A percentile compares a stretch with the other conserved stretches of the same genome.
These are phyloP conservation scores for Rutstroemia sp. DNA, from an alignment of 2,329 filamentous ascomycete species.

Conservation along the genomic window DNA sequence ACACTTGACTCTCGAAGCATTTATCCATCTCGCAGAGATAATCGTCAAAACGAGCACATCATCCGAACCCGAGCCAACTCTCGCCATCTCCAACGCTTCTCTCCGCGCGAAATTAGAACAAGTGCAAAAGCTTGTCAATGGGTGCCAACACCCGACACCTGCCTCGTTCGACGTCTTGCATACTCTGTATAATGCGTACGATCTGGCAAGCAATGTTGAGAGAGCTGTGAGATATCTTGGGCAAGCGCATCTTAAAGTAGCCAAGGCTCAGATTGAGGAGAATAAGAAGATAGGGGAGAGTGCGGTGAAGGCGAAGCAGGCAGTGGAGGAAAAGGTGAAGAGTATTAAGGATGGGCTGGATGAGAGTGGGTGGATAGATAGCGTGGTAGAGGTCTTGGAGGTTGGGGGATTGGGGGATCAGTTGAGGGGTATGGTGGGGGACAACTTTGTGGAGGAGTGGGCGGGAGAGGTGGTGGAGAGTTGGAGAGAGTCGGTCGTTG, in stretches of 20 bases:
- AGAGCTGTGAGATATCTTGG: conserved; percentile 17
- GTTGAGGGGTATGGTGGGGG: conserved; percentile 20
- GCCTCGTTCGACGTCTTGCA: conserved; percentile 16
- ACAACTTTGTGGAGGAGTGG: conserved; percentile 29
- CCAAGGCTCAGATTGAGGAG: conserved; percentile 14
- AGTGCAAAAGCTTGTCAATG: conserved; percentile 3
- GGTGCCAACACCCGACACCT: background rate
- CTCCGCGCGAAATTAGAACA: conserved; percentile 14
- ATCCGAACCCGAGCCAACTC: conserved; percentile 8
- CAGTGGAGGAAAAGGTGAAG: conserved; percentile 16
- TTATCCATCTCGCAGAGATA: conserved; percentile 19
- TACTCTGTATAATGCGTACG: conserved; percentile 25
- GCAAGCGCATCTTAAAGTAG: conserved; percentile 12
- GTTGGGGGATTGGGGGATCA: conserved; percentile 10
- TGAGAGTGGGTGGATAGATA: conserved; percentile 31
- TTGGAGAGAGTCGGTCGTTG: conserved; percentile 28
- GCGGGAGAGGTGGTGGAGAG: conserved; percentile 28
- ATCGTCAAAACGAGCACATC: conserved; percentile 12
- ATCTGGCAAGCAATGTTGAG: conserved; percentile 18
- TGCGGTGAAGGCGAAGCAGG: conserved; percentile 14
- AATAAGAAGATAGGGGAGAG: conserved; percentile 10
- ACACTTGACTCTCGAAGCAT: conserved; percentile 13
- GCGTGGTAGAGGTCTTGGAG: conserved; percentile 20
- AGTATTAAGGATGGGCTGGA: conserved; percentile 25
- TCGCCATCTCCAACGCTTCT: conserved; percentile 16